Evolutionary conservation across 371 early-diverging fungal genomes (phyloP).

Genomic region (Thermomucor indicae-seudaticae): DNA sequence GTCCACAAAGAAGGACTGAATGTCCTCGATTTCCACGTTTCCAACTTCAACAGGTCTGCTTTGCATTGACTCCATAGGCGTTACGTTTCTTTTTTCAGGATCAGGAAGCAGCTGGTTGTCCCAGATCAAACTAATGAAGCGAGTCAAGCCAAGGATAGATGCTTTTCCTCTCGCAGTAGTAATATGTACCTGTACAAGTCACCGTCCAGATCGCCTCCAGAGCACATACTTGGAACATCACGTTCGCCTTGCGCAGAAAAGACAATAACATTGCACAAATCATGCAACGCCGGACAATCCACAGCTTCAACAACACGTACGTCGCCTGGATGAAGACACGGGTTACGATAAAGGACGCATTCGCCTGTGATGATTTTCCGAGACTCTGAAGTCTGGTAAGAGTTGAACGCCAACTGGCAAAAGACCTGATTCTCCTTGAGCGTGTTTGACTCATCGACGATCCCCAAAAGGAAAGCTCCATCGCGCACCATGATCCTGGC

Average conservation of each 20-base stretch:
- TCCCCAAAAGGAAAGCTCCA: constrained; percentile 62
- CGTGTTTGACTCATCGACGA: constrained; percentile 69
- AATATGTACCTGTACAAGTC: constrained; percentile 50
- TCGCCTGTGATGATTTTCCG: constrained; percentile 36
- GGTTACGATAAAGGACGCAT: constrained; percentile 58
- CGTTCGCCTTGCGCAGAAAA: constrained; percentile 67
- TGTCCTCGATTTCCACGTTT: constrained; percentile 34
- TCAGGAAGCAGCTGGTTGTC: constrained; percentile 40
- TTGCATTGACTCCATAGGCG: constrained; percentile 17
- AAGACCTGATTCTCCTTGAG: constrained; percentile 65
- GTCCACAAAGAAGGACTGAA: constrained; percentile 57
- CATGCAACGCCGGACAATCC: constrained; percentile 46
- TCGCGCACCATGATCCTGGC: constrained; percentile 56
- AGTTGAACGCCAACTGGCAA: constrained; percentile 31
- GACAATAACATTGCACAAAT: constrained; percentile 70
- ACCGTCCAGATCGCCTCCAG: constrained; percentile 80
- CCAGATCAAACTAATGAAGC: constrained; percentile 54
- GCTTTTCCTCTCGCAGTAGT: neutral
- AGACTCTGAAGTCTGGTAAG: constrained; percentile 8
- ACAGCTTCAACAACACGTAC: constrained; percentile 62
- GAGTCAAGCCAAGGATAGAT: neutral
- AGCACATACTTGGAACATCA: constrained; percentile 66
- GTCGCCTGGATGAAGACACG: constrained; percentile 78
- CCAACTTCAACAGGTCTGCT: constrained; percentile 17
- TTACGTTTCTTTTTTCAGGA: neutral